Evolutionary conservation across 2,329 filamentous ascomycete species (phyloP), one percentile per base, ranked within the genome.

Genomic region (Talaromyces islandicus): DNA sequence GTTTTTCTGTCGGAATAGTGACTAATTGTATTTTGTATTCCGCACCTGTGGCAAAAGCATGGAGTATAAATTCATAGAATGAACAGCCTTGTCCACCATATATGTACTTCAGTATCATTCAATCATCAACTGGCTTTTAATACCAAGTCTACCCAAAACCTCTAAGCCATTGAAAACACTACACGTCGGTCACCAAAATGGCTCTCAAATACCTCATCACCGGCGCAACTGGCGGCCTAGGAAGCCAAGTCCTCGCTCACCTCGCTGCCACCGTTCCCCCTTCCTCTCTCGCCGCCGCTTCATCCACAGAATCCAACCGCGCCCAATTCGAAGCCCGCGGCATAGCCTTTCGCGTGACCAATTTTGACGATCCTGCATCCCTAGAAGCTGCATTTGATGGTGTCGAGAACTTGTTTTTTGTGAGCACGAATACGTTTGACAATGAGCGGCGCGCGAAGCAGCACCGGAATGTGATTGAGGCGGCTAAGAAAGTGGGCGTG

Each of bases 331-430:
- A 75, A 71, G 62, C 78, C 7, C 70, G 73, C 19, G 80, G 80
- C 25, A 78, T 82, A 35, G 71, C 74, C 2, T 80, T 83, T 54
- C 81, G 83, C 1, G 70, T 78, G 58, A 81, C 81, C 7, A 77
- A 80, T 63, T 87, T 82, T 69, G 80, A 83, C 46, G 74, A 78
- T 41, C 70, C 76, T 0, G 66, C 70, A 0, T 75, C 78, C 4
- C 73, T 86, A 17, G 73, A 79, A 32, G 60, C 68, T 0, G 81
- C 81, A 0, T 82, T 87, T 58, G 29, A 68, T 7, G 81, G 76
- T 24, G 78, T 85, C 12, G 78, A 84, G 56, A 77, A 79, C 53
- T 70, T 87, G 38, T 80, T 86, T 60, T 80, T 87, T 54, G 79
- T 87, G 21, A 85, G 83, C 4, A 82, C 80, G 24, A 79, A 80